A percentile compares a stretch with the other conserved stretches of the same genome.
phyloP scores from a whole-genome alignment of 345 rosid species.

The Aquilaria yunnanensis region DNA sequence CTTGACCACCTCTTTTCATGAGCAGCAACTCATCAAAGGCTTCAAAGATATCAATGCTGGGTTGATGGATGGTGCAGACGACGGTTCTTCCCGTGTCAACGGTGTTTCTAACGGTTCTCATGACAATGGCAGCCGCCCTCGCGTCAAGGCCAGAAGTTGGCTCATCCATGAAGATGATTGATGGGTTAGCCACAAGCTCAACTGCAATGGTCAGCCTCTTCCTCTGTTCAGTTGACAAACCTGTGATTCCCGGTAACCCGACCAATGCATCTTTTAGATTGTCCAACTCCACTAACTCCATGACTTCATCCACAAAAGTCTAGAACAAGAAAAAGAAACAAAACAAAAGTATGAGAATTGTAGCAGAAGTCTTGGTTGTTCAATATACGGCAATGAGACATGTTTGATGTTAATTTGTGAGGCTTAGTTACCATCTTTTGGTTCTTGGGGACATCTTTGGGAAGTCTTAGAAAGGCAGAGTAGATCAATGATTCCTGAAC shows the following conservation, averaged over 20 bases:
- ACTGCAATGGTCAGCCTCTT: conserved; percentile 3
- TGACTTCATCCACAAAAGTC: background rate
- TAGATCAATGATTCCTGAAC: conserved; percentile 72
- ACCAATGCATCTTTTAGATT: background rate
- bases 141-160: conserved; percentile 2
- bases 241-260: background rate
- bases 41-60: conserved; percentile 3
- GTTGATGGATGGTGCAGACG: conserved; percentile 1
- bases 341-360: background rate
- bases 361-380: background rate
- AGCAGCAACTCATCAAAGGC: background rate
- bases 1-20: conserved; percentile 8
- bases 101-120: background rate
- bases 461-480: conserved; percentile 89
- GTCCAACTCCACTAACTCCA: background rate
- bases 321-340: background rate
- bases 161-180: conserved; percentile 1
- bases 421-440: conserved; percentile 57
- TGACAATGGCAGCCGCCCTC: background rate
- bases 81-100: background rate
- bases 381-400: background rate
- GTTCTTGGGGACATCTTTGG: conserved; percentile 57
- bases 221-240: background rate
- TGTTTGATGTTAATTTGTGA: background rate
- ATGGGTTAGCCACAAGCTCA: conserved; percentile 1